Conservation (phyloP, 1,284 basidiomycete genomes). For the Cryptococcus sp. region DNA sequence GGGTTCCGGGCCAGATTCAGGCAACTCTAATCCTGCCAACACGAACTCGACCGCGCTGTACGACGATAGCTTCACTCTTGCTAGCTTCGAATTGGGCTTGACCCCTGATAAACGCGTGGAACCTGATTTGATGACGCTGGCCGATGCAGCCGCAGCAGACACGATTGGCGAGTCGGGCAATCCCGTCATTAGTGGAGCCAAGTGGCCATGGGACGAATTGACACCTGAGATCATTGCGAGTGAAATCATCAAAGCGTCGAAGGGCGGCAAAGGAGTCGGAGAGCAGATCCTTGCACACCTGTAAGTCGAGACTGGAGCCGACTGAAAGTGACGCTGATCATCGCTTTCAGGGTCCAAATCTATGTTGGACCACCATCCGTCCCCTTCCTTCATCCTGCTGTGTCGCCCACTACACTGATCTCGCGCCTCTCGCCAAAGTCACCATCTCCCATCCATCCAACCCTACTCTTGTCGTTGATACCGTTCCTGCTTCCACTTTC, state of each 20-base stretch:
- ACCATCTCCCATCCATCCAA: constrained; percentile 34
- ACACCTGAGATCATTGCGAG: constrained; percentile 26
- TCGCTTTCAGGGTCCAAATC: constrained; percentile 29
- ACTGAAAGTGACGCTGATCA: background rate
- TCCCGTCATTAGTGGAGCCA: background rate
- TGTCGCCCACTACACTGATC: constrained; percentile 30
- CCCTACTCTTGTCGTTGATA: constrained; percentile 37
- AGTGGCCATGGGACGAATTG: constrained; percentile 37
- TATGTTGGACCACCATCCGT: constrained; percentile 22
- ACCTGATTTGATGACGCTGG: constrained; percentile 52
- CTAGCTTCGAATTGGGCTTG: constrained; percentile 9
- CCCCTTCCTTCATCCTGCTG: constrained; percentile 20
- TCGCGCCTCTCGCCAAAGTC: constrained; percentile 26
- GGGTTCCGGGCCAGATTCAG: background rate
- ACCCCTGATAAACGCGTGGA: constrained; percentile 23
- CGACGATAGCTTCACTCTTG: constrained; percentile 8
- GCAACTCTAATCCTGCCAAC: background rate
- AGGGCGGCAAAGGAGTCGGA: constrained; percentile 38
- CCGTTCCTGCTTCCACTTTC: constrained; percentile 27
- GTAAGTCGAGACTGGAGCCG: constrained; percentile 25
- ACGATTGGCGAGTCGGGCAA: constrained; percentile 3
- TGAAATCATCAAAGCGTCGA: constrained; percentile 36
- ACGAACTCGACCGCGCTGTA: background rate
- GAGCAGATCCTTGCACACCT: constrained; percentile 46
- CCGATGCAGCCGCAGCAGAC: constrained; percentile 49